phyloP scores from a whole-genome alignment of 768 basidiomycete genomes.

The Tricholoma furcatifolium region DNA sequence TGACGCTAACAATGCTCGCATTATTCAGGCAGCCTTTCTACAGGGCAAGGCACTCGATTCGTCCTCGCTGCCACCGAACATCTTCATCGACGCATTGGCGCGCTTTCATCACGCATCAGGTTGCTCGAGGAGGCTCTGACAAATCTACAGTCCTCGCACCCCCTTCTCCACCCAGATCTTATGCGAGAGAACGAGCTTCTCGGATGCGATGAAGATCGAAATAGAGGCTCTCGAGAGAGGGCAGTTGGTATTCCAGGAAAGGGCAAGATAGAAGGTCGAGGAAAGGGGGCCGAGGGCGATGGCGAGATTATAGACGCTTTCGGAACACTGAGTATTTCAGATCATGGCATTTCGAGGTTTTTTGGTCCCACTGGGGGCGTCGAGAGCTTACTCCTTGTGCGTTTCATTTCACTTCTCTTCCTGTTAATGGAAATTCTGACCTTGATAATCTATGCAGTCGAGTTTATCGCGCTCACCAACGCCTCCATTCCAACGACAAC shows the following conservation, averaged over 20 bases:
- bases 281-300: not conserved
- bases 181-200: conserved; percentile 25
- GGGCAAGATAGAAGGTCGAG: conserved; percentile 9
- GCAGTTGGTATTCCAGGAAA: conserved; percentile 24
- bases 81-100: conserved; percentile 54
- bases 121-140: conserved; percentile 55
- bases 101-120: conserved; percentile 53
- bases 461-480: not conserved
- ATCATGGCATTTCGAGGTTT: conserved; percentile 60
- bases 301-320: conserved; percentile 45
- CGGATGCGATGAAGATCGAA: too few relatives aligned
- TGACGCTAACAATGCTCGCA: not conserved
- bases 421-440: not conserved
- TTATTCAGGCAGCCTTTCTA: conserved; percentile 57
- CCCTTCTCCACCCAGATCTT: conserved; percentile 55
- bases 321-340: conserved; percentile 59
- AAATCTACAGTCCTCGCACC: conserved; percentile 53
- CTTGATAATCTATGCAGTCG: not conserved
- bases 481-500: not conserved
- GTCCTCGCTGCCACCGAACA: conserved; percentile 68
- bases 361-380: conserved; percentile 68
- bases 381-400: conserved; percentile 36
- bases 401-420: not conserved
- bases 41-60: conserved; percentile 75
- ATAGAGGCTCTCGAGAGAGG: too few relatives aligned